Conservation (phyloP, 441 rosid genomes). For the Arabidopsis hybrid region DNA sequence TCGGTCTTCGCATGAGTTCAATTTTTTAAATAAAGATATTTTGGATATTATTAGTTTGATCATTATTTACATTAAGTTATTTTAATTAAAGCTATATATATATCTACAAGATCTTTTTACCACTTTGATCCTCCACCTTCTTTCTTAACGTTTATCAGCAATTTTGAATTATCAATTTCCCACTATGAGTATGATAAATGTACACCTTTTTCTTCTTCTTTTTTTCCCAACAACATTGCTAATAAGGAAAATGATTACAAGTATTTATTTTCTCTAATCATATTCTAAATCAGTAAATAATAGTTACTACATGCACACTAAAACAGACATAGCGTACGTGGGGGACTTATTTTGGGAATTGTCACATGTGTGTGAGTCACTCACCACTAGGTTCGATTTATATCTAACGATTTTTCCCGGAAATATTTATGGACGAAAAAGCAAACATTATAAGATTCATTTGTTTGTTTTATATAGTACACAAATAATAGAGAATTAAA, state of each 20-base stretch:
- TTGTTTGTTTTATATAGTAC: not conserved
- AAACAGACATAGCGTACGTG: too few relatives aligned
- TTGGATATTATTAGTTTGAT: too few relatives aligned
- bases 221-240: not conserved
- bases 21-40: too few relatives aligned
- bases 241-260: not conserved
- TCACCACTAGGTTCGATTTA: not conserved
- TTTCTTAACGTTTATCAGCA: conserved; percentile 1
- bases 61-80: not conserved
- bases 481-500: too few relatives aligned
- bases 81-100: not conserved
- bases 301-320: not conserved
- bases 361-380: too few relatives aligned
- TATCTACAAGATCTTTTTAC: not conserved
- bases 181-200: not conserved
- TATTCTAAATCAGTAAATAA: not conserved
- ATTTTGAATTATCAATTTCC: not conserved
- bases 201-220: not conserved
- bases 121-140: not conserved
- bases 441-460: not conserved
- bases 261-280: not conserved
- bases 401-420: not conserved
- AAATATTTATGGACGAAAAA: not conserved
- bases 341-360: too few relatives aligned
- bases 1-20: too few relatives aligned